Conservation (phyloP, 2,329 filamentous ascomycete genomes). For the Penicillium sp. region DNA sequence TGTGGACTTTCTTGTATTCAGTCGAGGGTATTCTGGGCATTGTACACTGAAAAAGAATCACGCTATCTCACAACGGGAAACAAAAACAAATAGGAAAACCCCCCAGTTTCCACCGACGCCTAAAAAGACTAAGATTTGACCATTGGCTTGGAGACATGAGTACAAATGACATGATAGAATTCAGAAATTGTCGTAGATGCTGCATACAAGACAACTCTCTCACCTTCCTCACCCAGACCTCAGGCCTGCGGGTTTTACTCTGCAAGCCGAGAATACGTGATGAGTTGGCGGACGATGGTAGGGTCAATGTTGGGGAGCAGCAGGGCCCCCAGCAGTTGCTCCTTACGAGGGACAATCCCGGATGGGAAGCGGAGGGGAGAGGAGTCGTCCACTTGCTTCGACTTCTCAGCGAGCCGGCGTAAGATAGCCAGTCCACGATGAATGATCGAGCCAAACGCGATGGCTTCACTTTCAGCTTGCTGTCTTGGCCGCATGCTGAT, state of each 20-base stretch:
- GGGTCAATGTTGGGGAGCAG: conserved; percentile 63
- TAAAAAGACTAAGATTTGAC: conserved; percentile 12
- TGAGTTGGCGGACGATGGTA: conserved; percentile 61
- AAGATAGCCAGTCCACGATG: conserved; percentile 64
- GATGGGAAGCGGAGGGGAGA: conserved; percentile 51
- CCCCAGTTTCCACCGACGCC: conserved; percentile 21
- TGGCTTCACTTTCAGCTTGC: conserved; percentile 40
- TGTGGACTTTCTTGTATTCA: conserved; percentile 20
- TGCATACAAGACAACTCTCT: conserved; percentile 4
- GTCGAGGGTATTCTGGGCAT: conserved; percentile 36
- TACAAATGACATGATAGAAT: conserved; percentile 28
- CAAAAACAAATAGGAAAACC: conserved; percentile 4
- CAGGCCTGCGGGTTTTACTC: conserved; percentile 29
- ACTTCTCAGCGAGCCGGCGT: conserved; percentile 64
- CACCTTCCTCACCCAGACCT: background rate
- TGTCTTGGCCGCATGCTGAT: conserved; percentile 34
- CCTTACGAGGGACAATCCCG: conserved; percentile 61
- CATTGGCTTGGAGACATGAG: conserved; percentile 18
- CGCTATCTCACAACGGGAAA: conserved; percentile 23
- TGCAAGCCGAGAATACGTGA: conserved; percentile 57
- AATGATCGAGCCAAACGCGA: conserved; percentile 53
- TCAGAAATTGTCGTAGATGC: conserved; percentile 21
- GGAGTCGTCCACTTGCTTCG: conserved; percentile 52
- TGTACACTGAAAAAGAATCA: conserved; percentile 30
- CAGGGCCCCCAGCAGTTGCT: conserved; percentile 63